Evolutionary conservation across 2,329 filamentous ascomycete species (phyloP), one percentile per base, ranked within the genome.

Genomic region (Fusarium veterinarium): DNA sequence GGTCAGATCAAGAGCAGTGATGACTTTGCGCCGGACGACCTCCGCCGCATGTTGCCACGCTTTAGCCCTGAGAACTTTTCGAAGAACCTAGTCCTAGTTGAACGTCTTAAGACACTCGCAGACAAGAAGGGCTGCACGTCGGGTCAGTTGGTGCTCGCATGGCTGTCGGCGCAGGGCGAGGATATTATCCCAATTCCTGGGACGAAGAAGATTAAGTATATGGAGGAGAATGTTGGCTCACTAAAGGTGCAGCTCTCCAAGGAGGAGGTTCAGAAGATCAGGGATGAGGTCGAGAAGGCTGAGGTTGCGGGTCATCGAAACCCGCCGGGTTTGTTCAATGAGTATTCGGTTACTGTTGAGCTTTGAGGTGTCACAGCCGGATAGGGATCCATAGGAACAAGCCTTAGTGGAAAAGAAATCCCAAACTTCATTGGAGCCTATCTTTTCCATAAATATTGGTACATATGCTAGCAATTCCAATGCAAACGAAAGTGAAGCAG

Each of bases 91-190:
- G 28, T 48, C 13, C 44, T 59, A 0, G 56, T 59, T 33, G 33
- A 59, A 12, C 11, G 33, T 0, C 28, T 51, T 0, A 23, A 40
- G 44, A 0, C 2, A 19, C 3, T 59, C 20, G 56, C 56, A 10
- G 56, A 48, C 6, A 3, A 51, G 25, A 59, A 59, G 35, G 20
- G 42, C 20, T 37, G 31, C 42, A 59, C 44, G 8, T 5, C 35
- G 13, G 56, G 56, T 40, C 56, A 59, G 20, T 19, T 59, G 20
- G 33, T 48, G 28, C 42, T 59, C 1, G 56, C 56, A 0, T 59
- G 56, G 56, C 0, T 49, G 33, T 37, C 45, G 4, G 44, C 44
- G 9, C 33, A 33, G 44, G 56, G 35, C 7, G 35, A 51, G n/a
- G 42, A 59, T 17, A 51, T 59, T 28, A 33, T 59, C 7, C 56